Evolutionary conservation across 768 basidiomycete species (phyloP), one percentile per base, ranked within the genome.

Genomic region (Tephrocybe rancida): DNA sequence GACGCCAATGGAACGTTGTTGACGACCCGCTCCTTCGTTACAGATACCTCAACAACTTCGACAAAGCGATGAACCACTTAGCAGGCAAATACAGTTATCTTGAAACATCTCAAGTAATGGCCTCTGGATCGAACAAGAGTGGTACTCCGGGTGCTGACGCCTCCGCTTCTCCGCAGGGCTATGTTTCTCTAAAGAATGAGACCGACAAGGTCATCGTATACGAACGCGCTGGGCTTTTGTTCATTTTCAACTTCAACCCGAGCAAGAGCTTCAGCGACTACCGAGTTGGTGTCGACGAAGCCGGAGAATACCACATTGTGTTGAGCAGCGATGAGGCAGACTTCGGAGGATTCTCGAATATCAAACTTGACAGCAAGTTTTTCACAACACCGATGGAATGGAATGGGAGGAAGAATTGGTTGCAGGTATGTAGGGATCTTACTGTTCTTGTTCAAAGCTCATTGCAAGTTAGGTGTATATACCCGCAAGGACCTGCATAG

Each of bases 221-320:
- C 67, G 97, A 99, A 76, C 89, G 97, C 47, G 95, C 90, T 18
- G 90, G 92, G 27, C 79, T 98, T 38, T 73, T 99, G 41, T 99
- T 98, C 76, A 79, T 98, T 62, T 98, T 97, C 83, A 98, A 99
- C 73, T 96, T 98, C 81, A 87, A 98, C 75, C 87, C 92, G 5
- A 84, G 81, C n/a, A 70, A 90, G 35, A 96, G 94, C 55, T 99
- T 86, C 75, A 84, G 86, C 41, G 94, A 98, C 70, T 99, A 98
- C 71, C 86, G 95, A 43, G 87, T 98, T 47, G 97, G 97, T 5
- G 84, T 96, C 19, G 87, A 98, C 30, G 80, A 71, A 44, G 72
- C 90, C 24, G 97, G 97, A 9, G 86, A 95, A 70, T 98, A 98
- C 71, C 77, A 73, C 44, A 80, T 93, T 56, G 74, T 92, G 3